These are phyloP conservation scores for Sutorius australiensis DNA, from an alignment of 768 basidiomycete genomes.

Conservation along the genomic window DNA sequence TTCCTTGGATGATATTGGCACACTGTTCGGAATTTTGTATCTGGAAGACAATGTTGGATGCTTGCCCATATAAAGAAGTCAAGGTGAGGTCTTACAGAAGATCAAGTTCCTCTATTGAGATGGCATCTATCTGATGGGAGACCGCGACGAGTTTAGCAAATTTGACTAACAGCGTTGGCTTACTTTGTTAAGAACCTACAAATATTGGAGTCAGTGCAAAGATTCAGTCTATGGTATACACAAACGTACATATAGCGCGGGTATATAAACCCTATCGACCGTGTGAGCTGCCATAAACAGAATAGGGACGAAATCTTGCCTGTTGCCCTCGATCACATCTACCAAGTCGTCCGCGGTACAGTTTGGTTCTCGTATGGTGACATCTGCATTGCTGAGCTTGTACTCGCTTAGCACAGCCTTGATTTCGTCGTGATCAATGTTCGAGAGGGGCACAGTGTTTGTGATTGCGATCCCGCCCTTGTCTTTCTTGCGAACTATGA, in stretches of 20 bases:
- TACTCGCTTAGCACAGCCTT: constrained; percentile 94
- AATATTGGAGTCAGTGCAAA: neutral
- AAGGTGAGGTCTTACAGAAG: constrained; percentile 52
- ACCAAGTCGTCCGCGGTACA: constrained; percentile 95
- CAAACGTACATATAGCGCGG: constrained; percentile 75
- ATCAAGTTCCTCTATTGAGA: constrained; percentile 97
- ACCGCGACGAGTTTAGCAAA: neutral
- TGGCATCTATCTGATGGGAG: constrained; percentile 80
- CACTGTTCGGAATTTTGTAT: constrained; percentile 93
- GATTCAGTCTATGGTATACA: neutral
- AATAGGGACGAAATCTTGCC: constrained; percentile 37
- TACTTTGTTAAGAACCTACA: constrained; percentile 81
- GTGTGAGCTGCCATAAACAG: constrained; percentile 3
- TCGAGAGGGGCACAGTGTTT: constrained; percentile 93
- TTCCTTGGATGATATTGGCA: constrained; percentile 88
- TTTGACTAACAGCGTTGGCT: constrained; percentile 2
- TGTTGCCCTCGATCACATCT: constrained; percentile 95
- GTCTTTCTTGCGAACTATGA: constrained; percentile 81
- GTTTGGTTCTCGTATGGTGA: constrained; percentile 88
- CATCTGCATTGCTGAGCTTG: constrained; percentile 80
- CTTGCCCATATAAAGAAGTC: neutral
- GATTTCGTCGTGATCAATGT: constrained; percentile 94
- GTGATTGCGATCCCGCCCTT: constrained; percentile 92
- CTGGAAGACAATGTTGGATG: constrained; percentile 29
- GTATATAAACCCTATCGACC: constrained; percentile 78